Evolutionary conservation across 768 basidiomycete genomes (phyloP).

Genomic region (Auriculariales sp.): DNA sequence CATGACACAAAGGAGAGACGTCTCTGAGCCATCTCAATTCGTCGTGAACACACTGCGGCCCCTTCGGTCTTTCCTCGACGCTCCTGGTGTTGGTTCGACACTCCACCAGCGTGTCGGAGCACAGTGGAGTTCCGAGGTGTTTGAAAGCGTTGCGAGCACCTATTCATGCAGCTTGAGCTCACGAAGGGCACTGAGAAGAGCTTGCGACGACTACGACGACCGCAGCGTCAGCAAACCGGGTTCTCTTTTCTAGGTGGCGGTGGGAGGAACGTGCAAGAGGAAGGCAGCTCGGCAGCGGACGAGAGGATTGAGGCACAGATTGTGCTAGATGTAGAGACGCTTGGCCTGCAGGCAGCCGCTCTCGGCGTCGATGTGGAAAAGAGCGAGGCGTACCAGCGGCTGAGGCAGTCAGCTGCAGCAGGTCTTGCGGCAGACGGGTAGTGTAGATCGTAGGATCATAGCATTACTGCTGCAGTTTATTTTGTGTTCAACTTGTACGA

Average conservation of each 20-base stretch:
- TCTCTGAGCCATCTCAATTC: slow-evolving; percentile 77
- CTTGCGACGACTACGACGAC: slow-evolving; percentile 67
- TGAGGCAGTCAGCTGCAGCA: slow-evolving; percentile 20
- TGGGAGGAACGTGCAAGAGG: slow-evolving; percentile 37
- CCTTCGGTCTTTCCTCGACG: slow-evolving; percentile 56
- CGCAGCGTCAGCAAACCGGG: slow-evolving; percentile 54
- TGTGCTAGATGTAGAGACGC: slow-evolving; percentile 73
- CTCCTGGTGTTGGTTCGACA: slow-evolving; percentile 38
- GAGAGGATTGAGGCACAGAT: slow-evolving; percentile 79
- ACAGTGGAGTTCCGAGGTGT: slow-evolving; percentile 43
- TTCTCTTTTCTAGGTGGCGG: slow-evolving; percentile 63
- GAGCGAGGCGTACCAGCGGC: slow-evolving; percentile 35
- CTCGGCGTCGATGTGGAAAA: slow-evolving; percentile 49
- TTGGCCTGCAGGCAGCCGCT: slow-evolving; percentile 59
- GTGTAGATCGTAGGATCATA: too few relatives aligned
- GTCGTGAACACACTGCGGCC: slow-evolving; percentile 70
- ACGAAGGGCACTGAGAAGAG: slow-evolving; percentile 93
- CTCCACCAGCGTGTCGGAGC: slow-evolving; percentile 40
- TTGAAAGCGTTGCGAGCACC: slow-evolving; percentile 57
- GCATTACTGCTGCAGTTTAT: too few relatives aligned
- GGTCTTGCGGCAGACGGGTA: slow-evolving; percentile 1
- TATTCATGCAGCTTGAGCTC: slow-evolving; percentile 60
- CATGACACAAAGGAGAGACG: slow-evolving; percentile 56
- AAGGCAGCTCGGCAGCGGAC: slow-evolving; percentile 72
- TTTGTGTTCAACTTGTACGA: too few relatives aligned